Conservation (phyloP, 2,329 filamentous ascomycete species). For the Tolypocladium endophyticum region DNA sequence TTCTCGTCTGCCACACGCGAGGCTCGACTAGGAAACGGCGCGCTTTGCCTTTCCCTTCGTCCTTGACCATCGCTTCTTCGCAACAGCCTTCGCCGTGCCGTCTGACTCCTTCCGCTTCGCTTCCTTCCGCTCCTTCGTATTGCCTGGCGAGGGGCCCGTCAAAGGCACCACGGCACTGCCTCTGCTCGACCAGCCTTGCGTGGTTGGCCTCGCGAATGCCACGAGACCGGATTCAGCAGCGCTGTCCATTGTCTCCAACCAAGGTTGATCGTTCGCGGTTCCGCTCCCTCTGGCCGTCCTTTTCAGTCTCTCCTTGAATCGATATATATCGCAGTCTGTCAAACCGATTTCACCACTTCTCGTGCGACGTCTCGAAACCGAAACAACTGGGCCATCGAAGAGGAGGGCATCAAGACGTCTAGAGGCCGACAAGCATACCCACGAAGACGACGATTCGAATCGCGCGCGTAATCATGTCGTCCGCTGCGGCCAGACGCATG, state of each 20-base stretch:
- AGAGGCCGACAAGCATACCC: too few relatives aligned
- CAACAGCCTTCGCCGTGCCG: conserved; percentile 1
- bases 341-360: not conserved
- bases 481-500: conserved; percentile 47
- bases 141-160: conserved; percentile 3
- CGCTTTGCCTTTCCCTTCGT: conserved; percentile 4
- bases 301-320: conserved; percentile 4
- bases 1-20: conserved; percentile 6
- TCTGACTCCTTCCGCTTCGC: not conserved
- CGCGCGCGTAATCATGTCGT: conserved; percentile 41
- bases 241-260: conserved; percentile 29
- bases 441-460: not conserved
- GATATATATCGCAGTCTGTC: not conserved
- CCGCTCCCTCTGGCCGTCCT: conserved; percentile 6
- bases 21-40: conserved; percentile 7
- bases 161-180: conserved; percentile 2
- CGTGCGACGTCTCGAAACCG: not conserved
- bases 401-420: not conserved
- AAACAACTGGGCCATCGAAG: not conserved
- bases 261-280: conserved; percentile 5
- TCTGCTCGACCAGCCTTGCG: conserved; percentile 7
- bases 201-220: conserved; percentile 7
- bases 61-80: conserved; percentile 7
- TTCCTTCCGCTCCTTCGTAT: not conserved
- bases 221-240: conserved; percentile 37